Evolutionary conservation across 805 yeast species (phyloP).

Genomic region (Ogataea pilisensis): DNA sequence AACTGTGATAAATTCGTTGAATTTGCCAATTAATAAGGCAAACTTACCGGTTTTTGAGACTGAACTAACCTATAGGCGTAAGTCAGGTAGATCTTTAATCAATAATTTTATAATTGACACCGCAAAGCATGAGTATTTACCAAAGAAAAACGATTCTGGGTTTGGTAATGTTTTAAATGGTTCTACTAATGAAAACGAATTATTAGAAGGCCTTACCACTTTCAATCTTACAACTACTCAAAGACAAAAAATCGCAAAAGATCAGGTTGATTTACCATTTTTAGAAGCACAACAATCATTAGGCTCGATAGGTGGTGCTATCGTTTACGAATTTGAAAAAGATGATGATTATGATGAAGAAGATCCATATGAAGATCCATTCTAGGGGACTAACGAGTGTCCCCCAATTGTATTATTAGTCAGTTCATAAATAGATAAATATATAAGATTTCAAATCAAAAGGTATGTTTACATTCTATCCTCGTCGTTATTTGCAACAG

Average conservation of each 20-base stretch:
- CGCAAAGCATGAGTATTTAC: slow-evolving; percentile 36
- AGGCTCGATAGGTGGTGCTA: slow-evolving; percentile 83
- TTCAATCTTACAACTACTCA: slow-evolving; percentile 76
- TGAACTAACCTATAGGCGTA: slow-evolving; percentile 63
- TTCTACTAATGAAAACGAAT: slow-evolving; percentile 41
- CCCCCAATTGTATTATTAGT: no score
- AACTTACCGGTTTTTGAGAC: slow-evolving; percentile 47
- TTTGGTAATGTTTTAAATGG: slow-evolving; percentile 22
- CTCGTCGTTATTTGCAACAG: slow-evolving; percentile 15
- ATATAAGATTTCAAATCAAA: no score
- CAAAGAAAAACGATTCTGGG: slow-evolving; percentile 21
- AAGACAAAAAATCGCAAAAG: slow-evolving; percentile 73
- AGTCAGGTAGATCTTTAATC: slow-evolving; percentile 74
- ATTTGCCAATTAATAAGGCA: slow-evolving; percentile 45
- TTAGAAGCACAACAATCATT: slow-evolving; percentile 74
- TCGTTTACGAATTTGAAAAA: slow-evolving; percentile 90
- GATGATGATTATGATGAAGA: slow-evolving; percentile 98
- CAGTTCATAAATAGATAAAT: background rate
- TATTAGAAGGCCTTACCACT: slow-evolving; percentile 75
- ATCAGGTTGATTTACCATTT: slow-evolving; percentile 86
- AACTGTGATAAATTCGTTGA: slow-evolving; percentile 33
- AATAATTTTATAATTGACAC: slow-evolving; percentile 54
- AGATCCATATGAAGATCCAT: slow-evolving; percentile 96
- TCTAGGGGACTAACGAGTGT: no score
- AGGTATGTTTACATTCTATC: no score